Evolutionary conservation across 352 stramenopile genomes (phyloP), one percentile per base, ranked within the genome.

Genomic region (Pythium dissotocum): DNA sequence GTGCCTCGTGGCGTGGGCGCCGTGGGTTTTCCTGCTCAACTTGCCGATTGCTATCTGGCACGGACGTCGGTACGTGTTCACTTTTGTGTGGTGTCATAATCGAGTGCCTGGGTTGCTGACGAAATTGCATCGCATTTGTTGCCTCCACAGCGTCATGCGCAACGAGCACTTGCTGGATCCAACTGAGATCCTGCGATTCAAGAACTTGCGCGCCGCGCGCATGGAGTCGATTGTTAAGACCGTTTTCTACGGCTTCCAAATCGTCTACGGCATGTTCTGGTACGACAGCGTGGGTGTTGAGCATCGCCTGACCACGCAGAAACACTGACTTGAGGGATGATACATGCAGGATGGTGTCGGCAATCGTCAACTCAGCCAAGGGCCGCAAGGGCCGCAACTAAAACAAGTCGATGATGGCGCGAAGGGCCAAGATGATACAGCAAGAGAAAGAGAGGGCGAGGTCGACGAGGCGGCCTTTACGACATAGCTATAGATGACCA

Each of bases 221-320:
- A 75, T 87, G 46, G 85, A 94, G 71, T 84, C 87, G 21, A 95
- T 95, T 67, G 78, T 78, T 33, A 94, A 89, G 72, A 95, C 85
- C 14, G 80, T 95, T 12, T 95, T 95, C 52, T 95, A 93, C 61
- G 87, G 87, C 13, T 76, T 95, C 42, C 87, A 93, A 71, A 95
- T 95, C 65, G 80, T 95, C 64, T 95, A 95, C 73, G 87, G 83
- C 81, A 95, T 95, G 87, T 95, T 90, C 71, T 95, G 87, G 87
- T 95, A 61, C 73, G 78, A 44, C 7, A 16, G 10, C 16, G 10
- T 7, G 7, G 36, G 16, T 12, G 36, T 44, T 14, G 4, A 44
- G 36, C 36, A 16, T 44, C 36, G 12, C 36, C 2, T 44, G 4
- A 44, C 10, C 32, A 33, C 28, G 6, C 7, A 6, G 38, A 60